Base-by-base conservation (phyloP, 805 yeast genomes). In the Lipomyces yamadae region DNA sequence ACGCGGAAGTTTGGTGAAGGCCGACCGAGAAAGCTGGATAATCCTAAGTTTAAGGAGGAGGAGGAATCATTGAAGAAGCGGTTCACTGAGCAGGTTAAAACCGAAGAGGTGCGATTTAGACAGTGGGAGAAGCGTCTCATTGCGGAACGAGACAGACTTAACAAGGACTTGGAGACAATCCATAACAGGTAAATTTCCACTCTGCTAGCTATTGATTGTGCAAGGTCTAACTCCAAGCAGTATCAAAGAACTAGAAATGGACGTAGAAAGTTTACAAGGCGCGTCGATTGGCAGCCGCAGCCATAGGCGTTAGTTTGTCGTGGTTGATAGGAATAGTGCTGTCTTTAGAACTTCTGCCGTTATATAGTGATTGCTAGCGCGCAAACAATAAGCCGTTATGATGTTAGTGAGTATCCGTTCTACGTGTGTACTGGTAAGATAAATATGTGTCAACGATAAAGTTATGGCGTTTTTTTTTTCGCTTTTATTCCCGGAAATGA, bases 71-170 rank as follows among this genome's bases (percentile, higher is more conserved):
- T 95, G 76, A 92, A 95, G 85, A 89, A 90, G 80, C 90, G 90
- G 78, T 95, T 95, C 81, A 94, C 98, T 8, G 98, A 93, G 79
- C 98, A 95, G 82, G 91, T 95, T 68, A 93, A 94, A 81, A 90
- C 90, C 58, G 99, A 95, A 81, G 99, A 95, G 76, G 96, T 92
- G 75, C 86, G 99, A 77, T 95, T 95, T 80, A 91, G 96, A 83
- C 97, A 94, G 82, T 95, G 99, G 99, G 98, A 93, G 81, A 91
- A 92, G 74, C 94, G 95, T 77, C 91, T 95, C 73, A 95, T 92
- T 72, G 92, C 91, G 73, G 98, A 95, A 81, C 90, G 97, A 81
- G 91, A 92, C 79, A 86, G 97, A 78, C 84, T 95, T 77, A 95
- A 95, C 81, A 90, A 89, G 79, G 99, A 95, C 79, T 84, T 95